These are phyloP conservation scores for Bryum argenteum DNA, from an alignment of 225 moss, liverwort and hornwort genomes.

Conservation along the genomic window DNA sequence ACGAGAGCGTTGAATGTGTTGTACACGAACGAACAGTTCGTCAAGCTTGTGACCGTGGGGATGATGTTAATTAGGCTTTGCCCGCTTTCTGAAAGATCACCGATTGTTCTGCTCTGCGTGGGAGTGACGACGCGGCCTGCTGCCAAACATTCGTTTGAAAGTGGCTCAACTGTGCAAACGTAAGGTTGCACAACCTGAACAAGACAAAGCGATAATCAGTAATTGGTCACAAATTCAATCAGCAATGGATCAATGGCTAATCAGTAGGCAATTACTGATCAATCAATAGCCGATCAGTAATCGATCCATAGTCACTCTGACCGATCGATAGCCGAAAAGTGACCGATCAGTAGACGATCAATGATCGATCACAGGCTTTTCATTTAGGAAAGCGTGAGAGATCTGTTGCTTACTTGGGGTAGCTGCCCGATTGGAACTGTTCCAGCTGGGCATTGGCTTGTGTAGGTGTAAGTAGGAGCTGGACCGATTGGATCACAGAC, in stretches of 20 bases:
- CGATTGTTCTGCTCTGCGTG: slow-evolving; percentile 29
- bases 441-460: slow-evolving; percentile 46
- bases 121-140: slow-evolving; percentile 41
- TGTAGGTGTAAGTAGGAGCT: slow-evolving; percentile 53
- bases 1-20: slow-evolving; percentile 59
- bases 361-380: background rate
- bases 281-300: no score
- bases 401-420: slow-evolving; percentile 53
- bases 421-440: slow-evolving; percentile 59
- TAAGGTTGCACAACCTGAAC: slow-evolving; percentile 41
- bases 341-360: no score
- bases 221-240: background rate
- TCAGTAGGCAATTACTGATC: no score
- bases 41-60: slow-evolving; percentile 47
- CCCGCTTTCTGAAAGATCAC: slow-evolving; percentile 42
- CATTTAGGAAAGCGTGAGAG: no score
- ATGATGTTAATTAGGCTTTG: slow-evolving; percentile 51
- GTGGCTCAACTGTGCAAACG: slow-evolving; percentile 32
- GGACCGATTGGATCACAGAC: slow-evolving; percentile 68
- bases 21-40: slow-evolving; percentile 74
- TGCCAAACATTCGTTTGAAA: slow-evolving; percentile 20
- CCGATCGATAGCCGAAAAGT: no score
- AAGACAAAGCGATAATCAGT: background rate
- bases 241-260: background rate
- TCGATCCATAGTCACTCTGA: no score